Base-by-base conservation (phyloP, 2,329 filamentous ascomycete species). In the Endocalyx cinctus region DNA sequence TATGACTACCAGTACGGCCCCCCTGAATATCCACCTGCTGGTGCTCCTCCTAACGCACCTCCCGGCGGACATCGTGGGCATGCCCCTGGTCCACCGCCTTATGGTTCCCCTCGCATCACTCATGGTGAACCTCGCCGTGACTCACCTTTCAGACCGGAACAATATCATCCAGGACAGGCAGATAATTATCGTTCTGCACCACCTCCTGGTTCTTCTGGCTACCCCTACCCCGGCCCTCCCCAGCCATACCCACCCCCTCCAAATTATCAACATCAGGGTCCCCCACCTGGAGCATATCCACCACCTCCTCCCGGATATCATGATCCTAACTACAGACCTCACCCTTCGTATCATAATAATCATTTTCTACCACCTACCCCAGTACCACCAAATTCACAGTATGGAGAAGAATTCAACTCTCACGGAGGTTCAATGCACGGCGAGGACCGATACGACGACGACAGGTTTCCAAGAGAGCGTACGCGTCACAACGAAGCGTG, bases 311-410 rank as follows among this genome's bases (percentile, higher is more conserved):
- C 33, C 29, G 43, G 34, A 16, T 37, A 43, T 27, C 41, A 37
- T 23, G 36, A 37, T 10, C 35, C 45, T 16, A 35, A 37, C 8
- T 45, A 42, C 18, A 43, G 41, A 11, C 36, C 39, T 17, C 42
- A 47, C 20, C 44, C 48, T 13, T 22, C 34, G 23, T 31, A 41
- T 15, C 41, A 23, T 23, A 34, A 41, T 29, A 35, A 37, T 10
- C 45, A 42, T 13, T 41, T 45, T 32, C 35, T 40, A 15, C 42
- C 41, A 14, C 34, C 37, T 6, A 38, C 39, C 18, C 29, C 29
- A 19, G 27, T 16, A 20, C 25, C 37, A 23, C 38, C 39, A 27
- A 27, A 42, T 30, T 26, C 31, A 4, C 34, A 33, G 5, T 36
- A 42, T 34, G 37, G 38, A 27, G 40, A 47, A n/a, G n/a, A n/a